Percentiles rank a stretch among this genome's conserved stretches.
Conservation (phyloP, 2,329 filamentous ascomycete genomes). For the Fusarium drepaniforme region DNA sequence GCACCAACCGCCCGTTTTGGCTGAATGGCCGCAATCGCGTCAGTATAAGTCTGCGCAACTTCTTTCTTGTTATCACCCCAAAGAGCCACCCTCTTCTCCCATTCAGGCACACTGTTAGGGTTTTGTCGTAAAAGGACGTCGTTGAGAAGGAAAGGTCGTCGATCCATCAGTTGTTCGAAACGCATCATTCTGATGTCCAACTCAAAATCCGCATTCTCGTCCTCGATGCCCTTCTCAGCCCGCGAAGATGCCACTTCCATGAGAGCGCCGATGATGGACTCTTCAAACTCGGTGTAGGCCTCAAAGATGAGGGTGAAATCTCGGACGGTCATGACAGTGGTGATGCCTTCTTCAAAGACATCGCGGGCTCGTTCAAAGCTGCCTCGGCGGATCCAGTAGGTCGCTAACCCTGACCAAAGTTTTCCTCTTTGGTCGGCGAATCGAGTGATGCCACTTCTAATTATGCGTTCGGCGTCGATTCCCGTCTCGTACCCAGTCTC, state of each 20-base stretch:
- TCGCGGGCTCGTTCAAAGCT: constrained; percentile 94
- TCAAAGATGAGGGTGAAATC: constrained; percentile 98
- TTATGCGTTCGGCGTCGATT: constrained; percentile 91
- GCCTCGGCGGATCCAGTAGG: constrained; percentile 95
- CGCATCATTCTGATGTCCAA: constrained; percentile 97
- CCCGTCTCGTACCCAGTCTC: constrained; percentile 84
- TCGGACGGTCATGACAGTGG: constrained; percentile 97
- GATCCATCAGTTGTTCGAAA: constrained; percentile 98
- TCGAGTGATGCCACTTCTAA: constrained; percentile 89
- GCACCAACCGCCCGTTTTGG: constrained; percentile 95
- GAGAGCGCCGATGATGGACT: constrained; percentile 90
- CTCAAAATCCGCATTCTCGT: constrained; percentile 91
- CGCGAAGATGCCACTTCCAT: constrained; percentile 89
- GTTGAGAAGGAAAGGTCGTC: constrained; percentile 94
- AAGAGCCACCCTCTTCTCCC: constrained; percentile 95
- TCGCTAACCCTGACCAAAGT: constrained; percentile 93
- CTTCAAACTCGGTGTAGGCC: constrained; percentile 96
- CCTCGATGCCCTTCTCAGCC: constrained; percentile 80
- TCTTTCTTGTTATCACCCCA: constrained; percentile 96
- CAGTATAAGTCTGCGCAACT: constrained; percentile 93
- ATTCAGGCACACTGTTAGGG: constrained; percentile 94
- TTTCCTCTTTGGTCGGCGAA: constrained; percentile 96
- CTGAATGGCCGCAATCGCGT: constrained; percentile 91
- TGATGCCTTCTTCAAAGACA: constrained; percentile 95
- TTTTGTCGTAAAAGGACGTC: constrained; percentile 96